These are phyloP conservation scores for Candida boleticola DNA, from an alignment of 805 yeast genomes.

Conservation along the genomic window DNA sequence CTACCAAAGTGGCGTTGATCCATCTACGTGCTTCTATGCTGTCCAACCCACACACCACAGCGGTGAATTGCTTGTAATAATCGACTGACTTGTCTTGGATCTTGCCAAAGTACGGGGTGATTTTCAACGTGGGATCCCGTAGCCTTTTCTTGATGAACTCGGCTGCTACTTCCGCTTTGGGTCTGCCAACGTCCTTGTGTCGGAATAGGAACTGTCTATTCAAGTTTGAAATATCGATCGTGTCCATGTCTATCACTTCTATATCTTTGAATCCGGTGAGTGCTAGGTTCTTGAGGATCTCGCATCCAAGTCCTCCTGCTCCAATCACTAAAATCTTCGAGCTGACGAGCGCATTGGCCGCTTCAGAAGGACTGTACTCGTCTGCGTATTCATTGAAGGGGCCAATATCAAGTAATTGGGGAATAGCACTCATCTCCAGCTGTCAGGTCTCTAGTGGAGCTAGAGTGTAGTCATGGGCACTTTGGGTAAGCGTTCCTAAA, in stretches of 20 bases:
- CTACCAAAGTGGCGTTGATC: slow-evolving; percentile 70
- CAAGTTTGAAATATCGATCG: slow-evolving; percentile 71
- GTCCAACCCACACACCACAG: slow-evolving; percentile 86
- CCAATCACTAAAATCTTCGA: slow-evolving; percentile 52
- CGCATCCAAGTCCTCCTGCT: slow-evolving; percentile 86
- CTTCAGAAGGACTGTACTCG: slow-evolving; percentile 25
- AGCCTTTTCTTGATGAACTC: slow-evolving; percentile 49
- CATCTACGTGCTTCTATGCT: slow-evolving; percentile 87
- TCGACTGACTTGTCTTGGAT: slow-evolving; percentile 57
- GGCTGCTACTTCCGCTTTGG: slow-evolving; percentile 69
- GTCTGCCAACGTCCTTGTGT: slow-evolving; percentile 55
- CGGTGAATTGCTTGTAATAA: slow-evolving; percentile 65
- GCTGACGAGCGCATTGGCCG: slow-evolving; percentile 18
- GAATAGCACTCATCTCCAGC: slow-evolving; percentile 8
- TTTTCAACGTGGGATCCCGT: slow-evolving; percentile 30
- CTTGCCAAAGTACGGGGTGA: slow-evolving; percentile 61
- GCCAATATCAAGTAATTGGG: slow-evolving; percentile 26
- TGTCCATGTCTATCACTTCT: slow-evolving; percentile 79
- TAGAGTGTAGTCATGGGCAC: neutral
- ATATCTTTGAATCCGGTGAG: slow-evolving; percentile 64
- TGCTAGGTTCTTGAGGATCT: slow-evolving; percentile 69
- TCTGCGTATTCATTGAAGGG: slow-evolving; percentile 41
- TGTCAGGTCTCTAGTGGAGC: too few species aligned
- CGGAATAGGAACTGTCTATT: slow-evolving; percentile 76
- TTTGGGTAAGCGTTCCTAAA: too few species aligned